Percentiles rank a stretch among this genome's conserved stretches.
Evolutionary conservation across 2,329 filamentous ascomycete genomes (phyloP).

Genomic region (Diaporthe capsici): DNA sequence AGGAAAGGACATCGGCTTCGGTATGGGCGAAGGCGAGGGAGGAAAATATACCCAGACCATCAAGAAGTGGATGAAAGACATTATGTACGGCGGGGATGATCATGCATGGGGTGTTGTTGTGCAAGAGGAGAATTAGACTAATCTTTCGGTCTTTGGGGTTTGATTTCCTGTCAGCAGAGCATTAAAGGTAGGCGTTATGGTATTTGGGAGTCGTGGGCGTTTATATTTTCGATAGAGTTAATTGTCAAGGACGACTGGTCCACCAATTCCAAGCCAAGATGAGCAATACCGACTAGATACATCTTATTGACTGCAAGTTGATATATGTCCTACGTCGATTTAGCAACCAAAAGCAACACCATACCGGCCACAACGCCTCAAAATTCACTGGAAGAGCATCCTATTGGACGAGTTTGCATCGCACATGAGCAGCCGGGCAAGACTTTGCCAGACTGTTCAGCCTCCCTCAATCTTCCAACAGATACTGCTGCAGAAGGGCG

Average conservation of each 20-base stretch:
- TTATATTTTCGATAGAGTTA: not conserved
- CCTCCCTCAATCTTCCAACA: constrained; percentile 36
- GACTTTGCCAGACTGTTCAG: not conserved
- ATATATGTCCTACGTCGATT: not conserved
- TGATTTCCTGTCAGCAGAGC: constrained; percentile 6
- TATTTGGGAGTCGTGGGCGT: not conserved
- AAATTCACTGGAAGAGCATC: too few relatives aligned
- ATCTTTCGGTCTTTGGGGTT: not conserved
- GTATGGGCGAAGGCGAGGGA: constrained; percentile 67
- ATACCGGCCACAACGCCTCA: not conserved
- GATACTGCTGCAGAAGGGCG: constrained; percentile 39
- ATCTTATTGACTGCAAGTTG: not conserved
- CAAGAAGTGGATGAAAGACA: constrained; percentile 77
- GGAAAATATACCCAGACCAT: constrained; percentile 72
- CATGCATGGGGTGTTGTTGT: constrained; percentile 81
- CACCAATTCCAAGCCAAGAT: not conserved
- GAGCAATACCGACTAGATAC: not conserved
- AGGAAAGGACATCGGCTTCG: constrained; percentile 73
- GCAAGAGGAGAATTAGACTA: constrained; percentile 64
- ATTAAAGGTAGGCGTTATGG: constrained; percentile 25
- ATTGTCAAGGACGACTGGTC: not conserved
- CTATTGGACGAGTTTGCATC: not conserved
- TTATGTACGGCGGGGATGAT: constrained; percentile 80
- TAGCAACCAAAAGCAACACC: not conserved
- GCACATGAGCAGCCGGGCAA: not conserved